Conservation (phyloP, 2,329 filamentous ascomycete genomes). For the Penicillium thymicola region DNA sequence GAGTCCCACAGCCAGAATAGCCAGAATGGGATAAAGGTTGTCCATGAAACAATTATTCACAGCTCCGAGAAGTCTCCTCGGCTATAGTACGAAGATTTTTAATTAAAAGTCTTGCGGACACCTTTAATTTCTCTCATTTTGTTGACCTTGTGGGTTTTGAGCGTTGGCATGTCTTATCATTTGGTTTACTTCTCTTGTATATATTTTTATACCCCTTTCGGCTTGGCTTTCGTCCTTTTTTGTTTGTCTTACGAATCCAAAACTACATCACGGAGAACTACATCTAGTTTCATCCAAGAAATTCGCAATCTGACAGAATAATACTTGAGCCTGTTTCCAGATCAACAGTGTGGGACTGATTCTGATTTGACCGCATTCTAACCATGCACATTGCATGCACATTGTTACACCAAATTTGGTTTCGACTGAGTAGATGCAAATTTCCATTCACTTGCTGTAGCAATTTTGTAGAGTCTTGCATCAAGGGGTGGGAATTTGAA, state of each 20-base stretch:
- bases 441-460: neutral
- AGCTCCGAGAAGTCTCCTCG: constrained; percentile 17
- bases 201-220: constrained; percentile 1
- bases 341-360: neutral
- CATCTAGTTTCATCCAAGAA: neutral
- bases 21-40: constrained; percentile 28
- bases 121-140: neutral
- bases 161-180: neutral
- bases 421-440: neutral
- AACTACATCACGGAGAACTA: neutral
- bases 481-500: neutral
- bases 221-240: neutral
- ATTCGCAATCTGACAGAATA: neutral
- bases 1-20: constrained; percentile 17
- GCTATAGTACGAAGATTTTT: constrained; percentile 1
- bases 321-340: neutral
- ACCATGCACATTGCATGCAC: neutral
- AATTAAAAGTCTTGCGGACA: neutral
- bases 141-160: neutral
- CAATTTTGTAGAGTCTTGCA: neutral
- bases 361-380: neutral
- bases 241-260: neutral
- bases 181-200: neutral
- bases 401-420: neutral
- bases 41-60: constrained; percentile 32